These are phyloP conservation scores for Geotrichum citri-aurantii DNA, from an alignment of 1,139 yeast genomes.

Conservation along the genomic window DNA sequence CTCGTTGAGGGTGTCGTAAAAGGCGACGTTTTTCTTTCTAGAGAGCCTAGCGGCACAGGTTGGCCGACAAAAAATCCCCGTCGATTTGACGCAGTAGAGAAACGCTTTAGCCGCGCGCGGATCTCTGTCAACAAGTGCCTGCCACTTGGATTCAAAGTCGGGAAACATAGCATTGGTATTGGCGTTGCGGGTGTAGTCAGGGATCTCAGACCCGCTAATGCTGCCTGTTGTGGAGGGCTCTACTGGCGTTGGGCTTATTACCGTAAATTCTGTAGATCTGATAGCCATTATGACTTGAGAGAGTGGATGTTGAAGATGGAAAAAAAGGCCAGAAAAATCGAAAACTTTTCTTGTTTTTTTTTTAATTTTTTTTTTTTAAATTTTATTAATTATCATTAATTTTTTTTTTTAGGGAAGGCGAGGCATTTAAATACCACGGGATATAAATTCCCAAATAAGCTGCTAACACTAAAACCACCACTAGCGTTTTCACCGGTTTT, in stretches of 20 bases:
- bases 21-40: constrained; percentile 22
- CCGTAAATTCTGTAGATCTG: background rate
- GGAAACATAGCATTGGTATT: constrained; percentile 11
- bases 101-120: constrained; percentile 27
- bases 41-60: constrained; percentile 26
- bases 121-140: constrained; percentile 23
- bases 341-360: background rate
- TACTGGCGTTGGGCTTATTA: background rate
- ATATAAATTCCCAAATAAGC: background rate
- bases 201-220: background rate
- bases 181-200: background rate
- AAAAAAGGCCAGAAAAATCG: background rate
- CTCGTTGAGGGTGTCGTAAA: constrained; percentile 20
- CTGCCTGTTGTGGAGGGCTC: background rate
- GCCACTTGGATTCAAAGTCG: constrained; percentile 21
- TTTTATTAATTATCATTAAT: background rate
- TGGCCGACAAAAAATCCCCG: constrained; percentile 28
- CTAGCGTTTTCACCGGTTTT: background rate
- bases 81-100: constrained; percentile 25
- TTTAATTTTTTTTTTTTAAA: background rate
- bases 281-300: background rate
- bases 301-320: background rate
- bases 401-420: background rate
- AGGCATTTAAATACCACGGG: background rate
- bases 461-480: background rate